Evolutionary conservation across 2,329 filamentous ascomycete genomes (phyloP).

Genomic region (Bipolaris gigantea): DNA sequence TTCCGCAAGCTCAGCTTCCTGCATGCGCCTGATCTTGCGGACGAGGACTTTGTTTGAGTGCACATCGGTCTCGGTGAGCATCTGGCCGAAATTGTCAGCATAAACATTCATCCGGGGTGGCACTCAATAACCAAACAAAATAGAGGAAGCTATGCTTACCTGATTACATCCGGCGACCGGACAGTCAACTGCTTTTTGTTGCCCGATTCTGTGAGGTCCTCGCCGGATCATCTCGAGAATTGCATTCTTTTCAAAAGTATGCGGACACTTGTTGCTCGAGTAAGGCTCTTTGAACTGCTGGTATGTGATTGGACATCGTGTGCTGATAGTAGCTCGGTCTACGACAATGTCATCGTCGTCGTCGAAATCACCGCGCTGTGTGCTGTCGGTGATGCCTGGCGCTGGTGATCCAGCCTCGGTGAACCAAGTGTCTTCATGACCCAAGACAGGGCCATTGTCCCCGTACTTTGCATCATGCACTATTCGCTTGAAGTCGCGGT

Average conservation of each 20-base stretch:
- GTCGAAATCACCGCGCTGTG: slow-evolving; percentile 43
- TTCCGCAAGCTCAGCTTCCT: slow-evolving; percentile 28
- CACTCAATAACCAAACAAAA: background rate
- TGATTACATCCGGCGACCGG: slow-evolving; percentile 66
- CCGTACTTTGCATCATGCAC: slow-evolving; percentile 63
- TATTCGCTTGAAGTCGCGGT: slow-evolving; percentile 62
- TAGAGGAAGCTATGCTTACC: slow-evolving; percentile 24
- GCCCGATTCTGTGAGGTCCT: slow-evolving; percentile 24
- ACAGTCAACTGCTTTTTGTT: slow-evolving; percentile 54
- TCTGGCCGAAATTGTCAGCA: slow-evolving; percentile 23
- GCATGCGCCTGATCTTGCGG: slow-evolving; percentile 45
- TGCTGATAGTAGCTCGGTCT: slow-evolving; percentile 63
- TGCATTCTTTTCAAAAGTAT: slow-evolving; percentile 69
- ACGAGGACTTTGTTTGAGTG: slow-evolving; percentile 36
- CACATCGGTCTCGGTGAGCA: slow-evolving; percentile 36
- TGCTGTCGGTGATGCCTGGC: slow-evolving; percentile 44
- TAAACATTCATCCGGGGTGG: background rate
- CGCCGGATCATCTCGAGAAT: slow-evolving; percentile 59
- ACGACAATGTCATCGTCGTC: slow-evolving; percentile 70
- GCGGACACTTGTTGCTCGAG: slow-evolving; percentile 68
- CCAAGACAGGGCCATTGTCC: slow-evolving; percentile 57
- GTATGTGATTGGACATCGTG: slow-evolving; percentile 71
- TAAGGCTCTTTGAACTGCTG: slow-evolving; percentile 66
- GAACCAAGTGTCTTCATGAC: slow-evolving; percentile 66
- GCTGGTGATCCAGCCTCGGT: slow-evolving; percentile 51